Evolutionary conservation across 345 rosid genomes (phyloP), one percentile per base, ranked within the genome.

Genomic region (Salix caprea): DNA sequence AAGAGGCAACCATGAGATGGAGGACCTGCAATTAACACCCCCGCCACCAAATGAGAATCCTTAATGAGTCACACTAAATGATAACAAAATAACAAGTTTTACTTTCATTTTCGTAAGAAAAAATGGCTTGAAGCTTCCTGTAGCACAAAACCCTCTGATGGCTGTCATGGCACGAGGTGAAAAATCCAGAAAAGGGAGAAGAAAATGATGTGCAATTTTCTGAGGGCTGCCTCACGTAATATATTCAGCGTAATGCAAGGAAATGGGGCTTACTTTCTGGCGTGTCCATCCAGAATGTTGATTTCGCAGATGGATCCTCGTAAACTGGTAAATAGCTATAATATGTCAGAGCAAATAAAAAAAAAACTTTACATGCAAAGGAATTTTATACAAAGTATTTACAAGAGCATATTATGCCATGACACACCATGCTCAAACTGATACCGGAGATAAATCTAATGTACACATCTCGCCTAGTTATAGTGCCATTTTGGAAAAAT

Each of bases 1-100:
- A 87, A 77, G 84, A 82, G 74, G 89, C 94, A 75, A 88, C 84
- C 82, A 90, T 77, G 32, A 90, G 48, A 82, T 90, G 90, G 77
- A 90, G 86, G 65, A 90, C 94, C 94, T 90, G 94, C 36, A 73
- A 86, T 72, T 77, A 76, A 78, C 54, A 71, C 44, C 61, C 50
- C 54, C 67, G 71, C 50, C 62, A 75, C 72, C 44, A 15, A 46
- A 77, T n/a, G 46, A 48, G 66, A 62, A 44, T 58, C 28, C 64
- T 58, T 58, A 58, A 58, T 24, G 1, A n/a, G 64, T 58, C 28
- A 58, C 24, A 58, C 64, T 9, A 23, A 24, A 58, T 58, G 12
- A 12, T 58, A 58, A 23, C 64, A 58, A 58, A 58, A 58, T 23
- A 58, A 23, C 64, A 58, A 1, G 62, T 21, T 58, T 23, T 23